A percentile compares a stretch with the other conserved stretches of the same genome.
Conservation (phyloP, 228 moss, liverwort and hornwort genomes). For the Sphagnum magellanicum region DNA sequence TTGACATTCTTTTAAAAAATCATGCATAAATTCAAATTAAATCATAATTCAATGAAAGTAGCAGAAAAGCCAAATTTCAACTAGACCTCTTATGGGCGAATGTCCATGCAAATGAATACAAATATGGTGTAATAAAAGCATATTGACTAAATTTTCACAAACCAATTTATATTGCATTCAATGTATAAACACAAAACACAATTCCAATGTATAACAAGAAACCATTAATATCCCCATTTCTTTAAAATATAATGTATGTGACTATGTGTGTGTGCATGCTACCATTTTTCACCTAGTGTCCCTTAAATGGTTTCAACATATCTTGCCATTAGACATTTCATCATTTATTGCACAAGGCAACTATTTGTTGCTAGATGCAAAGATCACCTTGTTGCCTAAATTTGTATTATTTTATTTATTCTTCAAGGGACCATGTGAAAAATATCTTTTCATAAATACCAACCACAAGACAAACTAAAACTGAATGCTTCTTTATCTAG, state of each 20-base stretch:
- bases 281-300: too few relatives aligned
- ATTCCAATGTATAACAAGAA: neutral
- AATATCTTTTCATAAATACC: too few relatives aligned
- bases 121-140: neutral
- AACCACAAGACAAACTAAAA: too few relatives aligned
- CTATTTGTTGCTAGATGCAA: too few relatives aligned
- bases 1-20: neutral
- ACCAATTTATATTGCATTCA: neutral
- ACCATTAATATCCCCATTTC: neutral
- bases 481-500: too few relatives aligned
- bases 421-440: too few relatives aligned
- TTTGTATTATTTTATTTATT: too few relatives aligned
- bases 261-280: too few relatives aligned
- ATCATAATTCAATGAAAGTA: neutral
- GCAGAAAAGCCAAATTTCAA: neutral
- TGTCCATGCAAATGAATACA: neutral
- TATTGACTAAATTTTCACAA: neutral
- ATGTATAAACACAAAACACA: neutral
- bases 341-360: too few relatives aligned
- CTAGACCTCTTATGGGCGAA: neutral
- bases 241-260: neutral
- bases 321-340: too few relatives aligned
- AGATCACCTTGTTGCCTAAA: too few relatives aligned
- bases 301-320: too few relatives aligned
- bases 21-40: neutral